Conservation (phyloP, 306 rosid genomes). For the Prunus kanzakura region DNA sequence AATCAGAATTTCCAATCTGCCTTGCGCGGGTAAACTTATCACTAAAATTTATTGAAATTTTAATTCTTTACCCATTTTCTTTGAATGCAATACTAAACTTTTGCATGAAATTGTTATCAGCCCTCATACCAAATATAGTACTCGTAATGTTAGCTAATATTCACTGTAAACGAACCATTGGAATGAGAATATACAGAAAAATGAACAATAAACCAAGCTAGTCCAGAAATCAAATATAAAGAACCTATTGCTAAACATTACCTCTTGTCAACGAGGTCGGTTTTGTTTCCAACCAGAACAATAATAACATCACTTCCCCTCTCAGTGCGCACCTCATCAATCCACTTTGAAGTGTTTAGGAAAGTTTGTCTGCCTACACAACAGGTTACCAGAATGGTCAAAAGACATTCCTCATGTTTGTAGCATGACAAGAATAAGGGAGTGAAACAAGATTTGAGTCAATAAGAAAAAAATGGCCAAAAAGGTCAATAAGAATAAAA, state of each 20-base stretch:
- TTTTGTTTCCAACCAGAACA: conserved; percentile 86
- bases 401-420: not conserved
- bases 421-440: not conserved
- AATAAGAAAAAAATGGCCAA: not conserved
- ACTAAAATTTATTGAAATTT: not conserved
- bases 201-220: not conserved
- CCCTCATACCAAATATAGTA: too few species aligned
- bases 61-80: not conserved
- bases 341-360: conserved; percentile 79
- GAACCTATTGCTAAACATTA: conserved; percentile 9
- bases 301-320: conserved; percentile 83
- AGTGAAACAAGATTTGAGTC: not conserved
- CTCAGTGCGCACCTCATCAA: conserved; percentile 90
- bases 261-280: conserved; percentile 94
- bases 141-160: too few species aligned
- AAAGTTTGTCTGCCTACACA: conserved; percentile 69
- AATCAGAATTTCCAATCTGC: too few species aligned
- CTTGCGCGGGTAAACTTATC: too few species aligned
- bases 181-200: not conserved
- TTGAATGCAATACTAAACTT: too few species aligned
- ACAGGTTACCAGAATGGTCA: not conserved
- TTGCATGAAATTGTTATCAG: too few species aligned
- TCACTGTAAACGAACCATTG: not conserved
- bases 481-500: not conserved
- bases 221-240: not conserved